These are phyloP conservation scores for Filobasidium uniguttulatum DNA, from an alignment of 1,284 basidiomycete genomes.

Conservation along the genomic window DNA sequence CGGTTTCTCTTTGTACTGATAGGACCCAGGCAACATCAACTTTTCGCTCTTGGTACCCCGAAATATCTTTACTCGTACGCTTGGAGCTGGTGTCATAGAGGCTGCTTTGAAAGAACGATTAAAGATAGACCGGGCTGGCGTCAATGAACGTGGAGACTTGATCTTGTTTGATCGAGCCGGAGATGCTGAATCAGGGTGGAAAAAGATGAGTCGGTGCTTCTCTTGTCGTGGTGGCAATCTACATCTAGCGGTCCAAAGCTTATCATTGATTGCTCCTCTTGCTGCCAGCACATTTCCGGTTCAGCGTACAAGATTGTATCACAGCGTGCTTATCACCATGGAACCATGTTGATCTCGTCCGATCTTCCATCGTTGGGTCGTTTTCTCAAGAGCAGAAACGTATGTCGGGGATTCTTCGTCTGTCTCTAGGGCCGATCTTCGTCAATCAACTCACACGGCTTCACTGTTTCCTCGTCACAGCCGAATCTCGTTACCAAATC, in stretches of 20 bases:
- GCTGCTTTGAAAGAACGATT: slow-evolving; percentile 58
- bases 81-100: slow-evolving; percentile 64
- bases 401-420: slow-evolving; percentile 28
- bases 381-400: slow-evolving; percentile 57
- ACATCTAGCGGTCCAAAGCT: not conserved
- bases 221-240: no score
- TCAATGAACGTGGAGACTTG: slow-evolving; percentile 87
- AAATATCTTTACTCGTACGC: slow-evolving; percentile 60
- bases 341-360: slow-evolving; percentile 94
- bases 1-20: slow-evolving; percentile 1
- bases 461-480: slow-evolving; percentile 34
- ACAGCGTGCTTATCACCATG: slow-evolving; percentile 88
- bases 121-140: slow-evolving; percentile 50
- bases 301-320: slow-evolving; percentile 94
- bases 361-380: slow-evolving; percentile 56
- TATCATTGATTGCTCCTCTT: slow-evolving; percentile 3
- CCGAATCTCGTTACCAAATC: slow-evolving; percentile 68
- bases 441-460: not conserved
- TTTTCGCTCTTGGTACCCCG: slow-evolving; percentile 87
- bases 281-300: slow-evolving; percentile 62
- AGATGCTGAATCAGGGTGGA: slow-evolving; percentile 16
- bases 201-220: slow-evolving; percentile 58
- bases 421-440: not conserved
- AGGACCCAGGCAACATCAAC: slow-evolving; percentile 96
- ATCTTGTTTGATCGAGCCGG: slow-evolving; percentile 42